These are phyloP conservation scores for Claviceps lovelessii DNA, from an alignment of 2,329 filamentous ascomycete genomes.

Conservation along the genomic window DNA sequence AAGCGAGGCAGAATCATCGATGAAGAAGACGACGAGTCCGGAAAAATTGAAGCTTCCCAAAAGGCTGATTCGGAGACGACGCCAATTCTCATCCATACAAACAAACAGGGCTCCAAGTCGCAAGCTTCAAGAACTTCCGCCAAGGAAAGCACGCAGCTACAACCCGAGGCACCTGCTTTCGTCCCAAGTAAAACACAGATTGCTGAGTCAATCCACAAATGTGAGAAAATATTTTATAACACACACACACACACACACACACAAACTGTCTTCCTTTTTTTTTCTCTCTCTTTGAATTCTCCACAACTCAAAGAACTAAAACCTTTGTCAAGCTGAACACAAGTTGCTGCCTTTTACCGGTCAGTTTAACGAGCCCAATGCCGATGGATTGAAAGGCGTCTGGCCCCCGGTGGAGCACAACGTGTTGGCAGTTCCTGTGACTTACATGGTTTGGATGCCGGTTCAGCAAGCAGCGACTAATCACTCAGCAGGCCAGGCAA, in stretches of 20 bases:
- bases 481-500: not conserved
- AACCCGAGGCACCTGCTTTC: not conserved
- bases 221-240: not conserved
- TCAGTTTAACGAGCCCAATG: not conserved
- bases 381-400: not conserved
- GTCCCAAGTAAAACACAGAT: not conserved
- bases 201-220: not conserved
- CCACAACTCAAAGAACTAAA: not conserved
- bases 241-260: too few species aligned
- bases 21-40: not conserved
- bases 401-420: not conserved
- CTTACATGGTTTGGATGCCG: conserved; percentile 1
- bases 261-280: too few species aligned
- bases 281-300: not conserved
- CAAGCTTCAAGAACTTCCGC: not conserved
- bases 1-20: not conserved
- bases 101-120: not conserved
- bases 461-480: not conserved
- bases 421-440: not conserved
- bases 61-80: not conserved
- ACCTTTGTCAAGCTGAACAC: not conserved
- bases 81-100: not conserved
- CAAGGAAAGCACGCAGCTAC: not conserved
- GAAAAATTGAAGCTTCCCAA: not conserved
- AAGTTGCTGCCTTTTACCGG: conserved; percentile 1